Conservation (phyloP, 177 flowering plant species). For the Tripterygium wilfordii region DNA sequence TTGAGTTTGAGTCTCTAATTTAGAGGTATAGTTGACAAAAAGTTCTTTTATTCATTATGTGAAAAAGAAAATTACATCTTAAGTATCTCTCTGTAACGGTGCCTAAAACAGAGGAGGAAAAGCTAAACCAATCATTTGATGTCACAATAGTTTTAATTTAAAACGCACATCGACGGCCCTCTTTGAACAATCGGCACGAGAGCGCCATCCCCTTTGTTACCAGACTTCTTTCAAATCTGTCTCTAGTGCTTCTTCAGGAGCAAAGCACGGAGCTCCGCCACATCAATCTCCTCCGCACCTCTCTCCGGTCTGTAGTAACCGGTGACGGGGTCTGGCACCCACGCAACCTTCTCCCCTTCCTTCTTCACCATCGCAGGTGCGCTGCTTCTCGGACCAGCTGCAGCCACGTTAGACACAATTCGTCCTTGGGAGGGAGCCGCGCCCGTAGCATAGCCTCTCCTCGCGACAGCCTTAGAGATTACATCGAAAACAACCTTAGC, state of each 20-base stretch:
- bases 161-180: too few relatives aligned
- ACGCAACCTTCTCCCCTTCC: background rate
- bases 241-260: background rate
- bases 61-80: too few relatives aligned
- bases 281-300: background rate
- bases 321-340: constrained; percentile 3
- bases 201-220: too few relatives aligned
- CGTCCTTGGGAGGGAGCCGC: background rate
- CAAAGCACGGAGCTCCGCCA: background rate
- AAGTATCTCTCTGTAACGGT: too few relatives aligned
- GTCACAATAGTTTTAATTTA: too few relatives aligned
- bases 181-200: too few relatives aligned
- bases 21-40: too few relatives aligned
- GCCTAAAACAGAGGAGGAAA: too few relatives aligned
- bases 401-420: background rate
- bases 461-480: background rate
- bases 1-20: too few relatives aligned
- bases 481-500: background rate
- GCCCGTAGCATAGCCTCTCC: background rate
- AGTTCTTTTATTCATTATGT: too few relatives aligned
- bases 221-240: too few relatives aligned
- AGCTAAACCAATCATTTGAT: too few relatives aligned
- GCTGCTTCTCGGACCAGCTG: background rate
- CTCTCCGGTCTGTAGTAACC: constrained; percentile 2
- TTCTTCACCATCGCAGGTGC: background rate